Evolutionary conservation across 2,329 filamentous ascomycete species (phyloP).

Genomic region (Ampelomyces quisqualis): DNA sequence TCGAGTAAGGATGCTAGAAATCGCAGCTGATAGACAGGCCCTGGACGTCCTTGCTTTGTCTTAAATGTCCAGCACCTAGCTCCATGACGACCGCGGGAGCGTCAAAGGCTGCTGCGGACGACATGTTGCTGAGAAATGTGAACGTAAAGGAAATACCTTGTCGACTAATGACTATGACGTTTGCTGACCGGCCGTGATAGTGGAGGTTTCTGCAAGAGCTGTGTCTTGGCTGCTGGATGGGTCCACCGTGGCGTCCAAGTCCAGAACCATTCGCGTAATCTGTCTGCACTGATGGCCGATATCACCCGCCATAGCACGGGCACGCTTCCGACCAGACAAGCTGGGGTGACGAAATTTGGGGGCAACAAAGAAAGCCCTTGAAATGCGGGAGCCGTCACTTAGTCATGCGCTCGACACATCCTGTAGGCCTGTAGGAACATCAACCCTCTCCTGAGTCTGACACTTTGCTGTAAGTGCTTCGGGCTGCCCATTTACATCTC

Average conservation of each 20-base stretch:
- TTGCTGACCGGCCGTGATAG: constrained; percentile 14
- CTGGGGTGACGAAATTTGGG: constrained; percentile 13
- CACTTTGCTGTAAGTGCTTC: no score
- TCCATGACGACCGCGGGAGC: constrained; percentile 15
- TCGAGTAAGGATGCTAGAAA: background rate
- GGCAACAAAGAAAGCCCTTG: constrained; percentile 4
- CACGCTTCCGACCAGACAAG: background rate
- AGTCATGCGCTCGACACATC: constrained; percentile 11
- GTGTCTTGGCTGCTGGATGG: constrained; percentile 29
- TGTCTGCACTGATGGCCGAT: constrained; percentile 14
- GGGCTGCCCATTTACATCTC: constrained; percentile 2
- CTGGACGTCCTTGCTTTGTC: constrained; percentile 8
- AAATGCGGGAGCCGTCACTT: constrained; percentile 9
- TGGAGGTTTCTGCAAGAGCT: constrained; percentile 21
- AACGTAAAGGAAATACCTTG: constrained; percentile 2
- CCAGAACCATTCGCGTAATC: no score
- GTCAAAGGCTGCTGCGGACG: constrained; percentile 6
- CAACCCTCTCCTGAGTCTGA: constrained; percentile 13
- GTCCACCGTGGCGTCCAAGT: constrained; percentile 6
- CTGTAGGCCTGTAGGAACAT: constrained; percentile 2
- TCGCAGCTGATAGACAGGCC: background rate
- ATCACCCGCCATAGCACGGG: constrained; percentile 12
- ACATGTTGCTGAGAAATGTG: constrained; percentile 25
- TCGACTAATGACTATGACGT: constrained; percentile 23
- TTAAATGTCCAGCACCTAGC: constrained; percentile 9